Evolutionary conservation across 768 basidiomycete genomes (phyloP).

Genomic region (Tricholomella constricta): DNA sequence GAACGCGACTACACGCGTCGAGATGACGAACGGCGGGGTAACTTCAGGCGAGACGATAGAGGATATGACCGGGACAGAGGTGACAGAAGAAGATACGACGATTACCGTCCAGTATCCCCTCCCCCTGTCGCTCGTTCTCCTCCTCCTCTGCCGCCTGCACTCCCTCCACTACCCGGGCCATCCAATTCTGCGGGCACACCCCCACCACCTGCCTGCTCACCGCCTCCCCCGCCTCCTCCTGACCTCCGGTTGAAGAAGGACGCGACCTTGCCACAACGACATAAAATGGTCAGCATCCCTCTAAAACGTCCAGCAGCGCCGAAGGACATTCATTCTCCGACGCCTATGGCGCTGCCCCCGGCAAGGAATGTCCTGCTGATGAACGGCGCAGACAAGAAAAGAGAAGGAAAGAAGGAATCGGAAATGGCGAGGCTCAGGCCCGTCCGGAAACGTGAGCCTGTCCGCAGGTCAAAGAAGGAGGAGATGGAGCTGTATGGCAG

Average conservation of each 20-base stretch:
- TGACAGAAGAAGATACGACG: conserved; percentile 21
- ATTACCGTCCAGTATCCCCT: conserved; percentile 24
- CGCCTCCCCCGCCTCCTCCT: conserved; percentile 36
- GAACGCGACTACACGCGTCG: conserved; percentile 38
- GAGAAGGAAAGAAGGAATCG: conserved; percentile 22
- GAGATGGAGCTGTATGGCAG: conserved; percentile 71
- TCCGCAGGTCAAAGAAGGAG: conserved; percentile 58
- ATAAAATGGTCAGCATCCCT: conserved; percentile 43
- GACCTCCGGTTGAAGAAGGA: conserved; percentile 26
- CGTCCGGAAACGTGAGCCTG: conserved; percentile 41
- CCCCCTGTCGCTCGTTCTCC: conserved; percentile 20
- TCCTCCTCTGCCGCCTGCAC: conserved; percentile 22
- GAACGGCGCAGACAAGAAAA: conserved; percentile 1
- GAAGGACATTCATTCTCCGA: conserved; percentile 46
- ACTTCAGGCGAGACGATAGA: conserved; percentile 14
- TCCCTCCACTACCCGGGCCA: conserved; percentile 30
- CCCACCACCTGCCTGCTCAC: conserved; percentile 13
- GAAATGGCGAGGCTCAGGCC: conserved; percentile 26
- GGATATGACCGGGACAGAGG: conserved; percentile 20
- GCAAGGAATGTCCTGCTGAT: conserved; percentile 11
- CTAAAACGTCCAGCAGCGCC: conserved; percentile 48
- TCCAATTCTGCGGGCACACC: neutral
- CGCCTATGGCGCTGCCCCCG: conserved; percentile 30
- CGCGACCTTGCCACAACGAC: conserved; percentile 29
- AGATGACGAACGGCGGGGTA: conserved; percentile 20